Evolutionary conservation across 2,329 filamentous ascomycete genomes (phyloP).

Genomic region (Penicillium glabrum): DNA sequence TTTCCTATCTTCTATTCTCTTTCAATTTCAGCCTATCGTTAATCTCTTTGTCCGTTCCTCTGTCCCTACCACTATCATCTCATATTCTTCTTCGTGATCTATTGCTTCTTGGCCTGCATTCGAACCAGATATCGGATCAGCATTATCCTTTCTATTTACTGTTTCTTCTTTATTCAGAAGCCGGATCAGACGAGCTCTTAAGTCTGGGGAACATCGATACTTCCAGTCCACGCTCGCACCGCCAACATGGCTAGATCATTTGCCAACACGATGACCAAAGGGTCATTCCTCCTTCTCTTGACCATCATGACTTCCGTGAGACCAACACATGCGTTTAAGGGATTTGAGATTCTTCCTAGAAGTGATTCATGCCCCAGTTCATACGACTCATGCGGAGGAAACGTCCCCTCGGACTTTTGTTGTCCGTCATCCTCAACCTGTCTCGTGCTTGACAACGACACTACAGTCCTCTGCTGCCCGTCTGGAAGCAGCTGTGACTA

Average conservation of each 20-base stretch:
- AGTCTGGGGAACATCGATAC: not conserved
- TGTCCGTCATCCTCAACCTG: slow-evolving; percentile 44
- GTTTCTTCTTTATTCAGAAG: not conserved
- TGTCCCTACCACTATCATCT: slow-evolving; percentile 1
- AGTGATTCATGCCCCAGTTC: slow-evolving; percentile 33
- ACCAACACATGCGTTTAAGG: slow-evolving; percentile 19
- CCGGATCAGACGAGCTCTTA: not conserved
- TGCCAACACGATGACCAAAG: slow-evolving; percentile 3
- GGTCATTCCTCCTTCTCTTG: slow-evolving; percentile 22
- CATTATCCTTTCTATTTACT: not conserved
- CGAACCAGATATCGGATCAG: not conserved
- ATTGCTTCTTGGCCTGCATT: slow-evolving; percentile 1
- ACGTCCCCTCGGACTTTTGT: slow-evolving; percentile 45
- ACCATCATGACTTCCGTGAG: slow-evolving; percentile 22
- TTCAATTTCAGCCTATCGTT: slow-evolving; percentile 10
- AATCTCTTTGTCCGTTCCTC: slow-evolving; percentile 4
- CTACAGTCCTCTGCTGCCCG: slow-evolving; percentile 50
- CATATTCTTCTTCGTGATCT: slow-evolving; percentile 1
- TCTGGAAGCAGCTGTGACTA: slow-evolving; percentile 39
- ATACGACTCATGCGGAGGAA: slow-evolving; percentile 37
- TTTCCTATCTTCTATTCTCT: slow-evolving; percentile 5
- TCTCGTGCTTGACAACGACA: slow-evolving; percentile 42
- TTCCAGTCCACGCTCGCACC: not conserved
- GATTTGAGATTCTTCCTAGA: slow-evolving; percentile 19
- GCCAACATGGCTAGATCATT: slow-evolving; percentile 15